Evolutionary conservation across 164 flowering plant genomes (phyloP), one percentile per base, ranked within the genome.

Genomic region (Piper longum): DNA sequence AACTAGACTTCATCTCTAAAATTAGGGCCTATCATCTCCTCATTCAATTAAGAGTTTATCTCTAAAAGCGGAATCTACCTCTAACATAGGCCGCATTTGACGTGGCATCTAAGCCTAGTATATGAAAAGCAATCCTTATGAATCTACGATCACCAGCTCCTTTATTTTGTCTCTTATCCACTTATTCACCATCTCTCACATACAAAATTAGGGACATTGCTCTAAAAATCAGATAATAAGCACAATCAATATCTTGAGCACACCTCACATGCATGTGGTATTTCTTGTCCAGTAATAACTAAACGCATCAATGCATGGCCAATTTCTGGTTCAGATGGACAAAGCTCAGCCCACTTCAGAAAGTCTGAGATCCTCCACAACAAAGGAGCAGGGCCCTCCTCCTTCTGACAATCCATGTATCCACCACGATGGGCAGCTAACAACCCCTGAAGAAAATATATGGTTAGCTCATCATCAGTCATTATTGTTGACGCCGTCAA

Each of bases 351-450:
- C 99, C 99, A 95, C 81, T 85, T 91, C 64, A 91, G 69, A 74
- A 95, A 90, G 74, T 95, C 99, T 18, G 97, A 87, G 75, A 91
- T 78, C 73, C 97, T 85, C 99, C 99, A 95, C 57, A 95, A 65
- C 57, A 95, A 73, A 57, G 99, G 99, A 67, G 97, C 88, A 67
- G 99, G 99, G 57, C 99, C 99, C 82, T 95, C 99, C 73, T 95
- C 97, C 80, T 87, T 88, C 69, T 91, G 99, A 71, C 84, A 87
- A 71, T 95, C 99, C 79, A 95, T 85, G 74, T 95, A 95, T 69
- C 99, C 99, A 62, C 99, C 99, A 68, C 99, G 97, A 73, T 95
- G 99, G 57, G 99, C 99, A 68, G 99, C 99, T 72, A 95, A 78
- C 65, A 95, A 69, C 71, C 99, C 99, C 99, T 95, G 79, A 59